A percentile compares a stretch with the other conserved stretches of the same genome.
These are phyloP conservation scores for Sanghuangporus baumii DNA, from an alignment of 1,284 basidiomycete species.

Conservation along the genomic window DNA sequence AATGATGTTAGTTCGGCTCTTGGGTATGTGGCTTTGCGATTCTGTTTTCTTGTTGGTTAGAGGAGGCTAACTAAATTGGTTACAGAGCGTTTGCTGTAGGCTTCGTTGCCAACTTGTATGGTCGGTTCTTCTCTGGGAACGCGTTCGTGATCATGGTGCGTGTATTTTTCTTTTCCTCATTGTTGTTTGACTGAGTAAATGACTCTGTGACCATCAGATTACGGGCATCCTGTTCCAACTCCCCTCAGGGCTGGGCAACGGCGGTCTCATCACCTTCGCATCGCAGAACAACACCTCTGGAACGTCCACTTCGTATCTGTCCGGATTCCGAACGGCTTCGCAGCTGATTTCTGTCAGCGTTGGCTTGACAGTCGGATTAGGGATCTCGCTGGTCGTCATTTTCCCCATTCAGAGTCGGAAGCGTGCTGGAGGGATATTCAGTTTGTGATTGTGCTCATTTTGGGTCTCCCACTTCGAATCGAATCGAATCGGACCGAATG, in stretches of 20 bases:
- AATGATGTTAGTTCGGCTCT: conserved; percentile 71
- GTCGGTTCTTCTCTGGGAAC: conserved; percentile 73
- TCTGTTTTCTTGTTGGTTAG: not conserved
- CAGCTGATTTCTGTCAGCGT: conserved; percentile 60
- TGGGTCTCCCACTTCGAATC: not conserved
- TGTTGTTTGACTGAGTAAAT: not conserved
- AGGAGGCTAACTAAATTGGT: not conserved
- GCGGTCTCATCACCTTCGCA: conserved; percentile 77
- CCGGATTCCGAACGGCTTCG: conserved; percentile 63
- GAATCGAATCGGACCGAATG: not conserved
- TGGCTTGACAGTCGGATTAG: conserved; percentile 70
- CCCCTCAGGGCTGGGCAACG: conserved; percentile 80
- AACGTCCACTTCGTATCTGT: conserved; percentile 49
- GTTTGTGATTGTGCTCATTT: conserved; percentile 31
- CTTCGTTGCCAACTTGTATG: conserved; percentile 78
- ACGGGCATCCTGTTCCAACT: conserved; percentile 86
- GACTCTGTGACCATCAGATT: conserved; percentile 35
- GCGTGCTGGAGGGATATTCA: conserved; percentile 54
- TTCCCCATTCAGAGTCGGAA: conserved; percentile 54
- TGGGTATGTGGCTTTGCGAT: conserved; percentile 34
- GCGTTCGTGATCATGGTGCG: conserved; percentile 74
- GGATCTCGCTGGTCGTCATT: conserved; percentile 51
- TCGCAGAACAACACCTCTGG: conserved; percentile 39
- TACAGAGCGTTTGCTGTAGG: conserved; percentile 63
- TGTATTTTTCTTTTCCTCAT: conserved; percentile 21